Evolutionary conservation across 805 yeast species (phyloP).

Genomic region (Groenewaldozyma tartarivorans): DNA sequence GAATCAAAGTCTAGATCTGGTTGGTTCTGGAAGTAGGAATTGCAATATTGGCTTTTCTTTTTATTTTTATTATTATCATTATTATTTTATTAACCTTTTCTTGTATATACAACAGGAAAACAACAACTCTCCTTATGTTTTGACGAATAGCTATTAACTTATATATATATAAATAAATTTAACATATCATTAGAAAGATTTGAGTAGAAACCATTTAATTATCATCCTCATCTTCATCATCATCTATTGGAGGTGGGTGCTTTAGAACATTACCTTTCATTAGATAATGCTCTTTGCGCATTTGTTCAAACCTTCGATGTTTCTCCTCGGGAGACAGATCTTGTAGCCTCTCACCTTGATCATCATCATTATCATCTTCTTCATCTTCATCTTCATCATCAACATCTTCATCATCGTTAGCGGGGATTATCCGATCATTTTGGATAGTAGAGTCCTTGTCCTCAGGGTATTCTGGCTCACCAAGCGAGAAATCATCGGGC

Average conservation of each 20-base stretch:
- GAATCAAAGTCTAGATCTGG: conserved; percentile 10
- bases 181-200: background rate
- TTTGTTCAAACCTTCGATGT: conserved; percentile 62
- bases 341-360: too few relatives aligned
- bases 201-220: background rate
- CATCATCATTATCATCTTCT: conserved; percentile 34
- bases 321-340: conserved; percentile 53
- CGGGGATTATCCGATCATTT: conserved; percentile 19
- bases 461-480: conserved; percentile 22
- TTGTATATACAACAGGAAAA: background rate
- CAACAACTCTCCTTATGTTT: background rate
- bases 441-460: conserved; percentile 14
- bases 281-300: conserved; percentile 75
- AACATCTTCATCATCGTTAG: conserved; percentile 21
- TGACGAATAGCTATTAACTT: background rate
- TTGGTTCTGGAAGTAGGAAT: conserved; percentile 24
- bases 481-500: conserved; percentile 25
- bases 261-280: conserved; percentile 26
- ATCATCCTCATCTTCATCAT: conserved; percentile 22
- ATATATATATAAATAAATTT: background rate
- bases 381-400: conserved; percentile 29
- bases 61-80: background rate
- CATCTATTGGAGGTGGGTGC: conserved; percentile 17
- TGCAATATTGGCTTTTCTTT: background rate
- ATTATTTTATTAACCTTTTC: background rate